Evolutionary conservation across 1,284 basidiomycete genomes (phyloP).

Genomic region (Sanguinoderma infundibulare): DNA sequence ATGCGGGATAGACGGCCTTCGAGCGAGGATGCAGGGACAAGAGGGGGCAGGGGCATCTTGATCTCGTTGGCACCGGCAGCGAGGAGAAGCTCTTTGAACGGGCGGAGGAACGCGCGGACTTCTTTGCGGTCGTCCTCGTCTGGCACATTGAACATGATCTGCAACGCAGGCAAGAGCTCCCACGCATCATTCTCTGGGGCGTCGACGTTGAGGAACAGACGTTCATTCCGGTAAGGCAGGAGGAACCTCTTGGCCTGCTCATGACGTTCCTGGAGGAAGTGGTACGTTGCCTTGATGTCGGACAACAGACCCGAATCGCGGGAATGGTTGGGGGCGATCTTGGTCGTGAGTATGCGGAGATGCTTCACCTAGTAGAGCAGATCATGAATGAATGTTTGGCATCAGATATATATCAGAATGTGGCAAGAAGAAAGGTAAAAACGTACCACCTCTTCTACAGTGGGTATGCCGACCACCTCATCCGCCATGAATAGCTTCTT

Average conservation of each 20-base stretch:
- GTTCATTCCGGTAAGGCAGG: constrained; percentile 8
- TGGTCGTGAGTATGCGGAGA: constrained; percentile 34
- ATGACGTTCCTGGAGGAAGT: constrained; percentile 38
- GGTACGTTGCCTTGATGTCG: constrained; percentile 43
- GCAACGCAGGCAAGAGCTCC: constrained; percentile 38
- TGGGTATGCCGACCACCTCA: constrained; percentile 42
- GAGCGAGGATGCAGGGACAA: constrained; percentile 7
- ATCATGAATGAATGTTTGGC: too few relatives aligned
- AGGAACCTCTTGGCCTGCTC: constrained; percentile 21
- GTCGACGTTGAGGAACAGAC: constrained; percentile 46
- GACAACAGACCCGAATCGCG: constrained; percentile 30
- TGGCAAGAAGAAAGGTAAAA: not conserved
- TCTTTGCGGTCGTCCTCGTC: constrained; percentile 31
- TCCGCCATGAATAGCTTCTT: constrained; percentile 38
- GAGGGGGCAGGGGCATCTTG: constrained; percentile 18
- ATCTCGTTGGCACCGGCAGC: constrained; percentile 38
- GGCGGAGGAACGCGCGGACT: constrained; percentile 37
- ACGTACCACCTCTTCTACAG: constrained; percentile 46
- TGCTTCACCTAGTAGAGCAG: constrained; percentile 40
- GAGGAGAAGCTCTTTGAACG: constrained; percentile 37
- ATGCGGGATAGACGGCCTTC: constrained; percentile 26
- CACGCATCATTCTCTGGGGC: constrained; percentile 32
- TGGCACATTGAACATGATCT: constrained; percentile 40
- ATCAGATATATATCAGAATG: not conserved
- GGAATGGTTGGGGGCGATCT: constrained; percentile 32